phyloP scores from a whole-genome alignment of 495 filamentous ascomycete species.

The Aspergillus nidulans region DNA sequence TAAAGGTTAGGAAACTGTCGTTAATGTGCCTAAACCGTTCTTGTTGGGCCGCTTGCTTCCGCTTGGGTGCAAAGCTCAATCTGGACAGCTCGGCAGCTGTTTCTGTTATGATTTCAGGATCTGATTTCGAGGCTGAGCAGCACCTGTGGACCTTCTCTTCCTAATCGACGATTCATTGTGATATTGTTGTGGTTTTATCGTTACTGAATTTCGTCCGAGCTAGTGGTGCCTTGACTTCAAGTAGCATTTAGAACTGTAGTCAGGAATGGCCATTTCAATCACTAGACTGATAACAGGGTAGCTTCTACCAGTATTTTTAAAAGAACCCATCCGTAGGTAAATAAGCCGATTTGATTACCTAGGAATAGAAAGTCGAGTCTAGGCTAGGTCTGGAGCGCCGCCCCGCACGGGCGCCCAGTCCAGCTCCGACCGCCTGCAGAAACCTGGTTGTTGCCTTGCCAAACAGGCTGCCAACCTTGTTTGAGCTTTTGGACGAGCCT shows the following conservation, averaged over 20 bases:
- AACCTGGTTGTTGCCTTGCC: conserved; percentile 10
- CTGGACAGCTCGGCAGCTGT: not conserved
- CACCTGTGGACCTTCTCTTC: not conserved
- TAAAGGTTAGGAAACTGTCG: conserved; percentile 24
- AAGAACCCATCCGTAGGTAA: not conserved
- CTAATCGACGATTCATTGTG: not conserved
- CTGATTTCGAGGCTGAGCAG: not conserved
- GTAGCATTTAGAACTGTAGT: conserved; percentile 2
- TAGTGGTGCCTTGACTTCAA: conserved; percentile 2
- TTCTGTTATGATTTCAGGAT: not conserved
- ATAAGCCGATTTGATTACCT: not conserved
- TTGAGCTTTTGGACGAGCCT: not conserved
- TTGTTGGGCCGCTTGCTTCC: not conserved
- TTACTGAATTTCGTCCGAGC: conserved; percentile 5
- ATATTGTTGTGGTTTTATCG: conserved; percentile 3
- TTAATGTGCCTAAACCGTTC: not conserved
- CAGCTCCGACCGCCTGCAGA: conserved; percentile 11
- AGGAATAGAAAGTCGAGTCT: not conserved
- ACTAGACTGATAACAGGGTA: not conserved
- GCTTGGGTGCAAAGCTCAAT: not conserved
- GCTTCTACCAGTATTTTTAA: not conserved
- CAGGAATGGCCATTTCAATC: not conserved
- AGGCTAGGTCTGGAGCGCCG: conserved; percentile 11
- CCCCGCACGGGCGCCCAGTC: conserved; percentile 15
- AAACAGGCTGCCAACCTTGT: conserved; percentile 12